Evolutionary conservation across 345 rosid genomes (phyloP), one percentile per base, ranked within the genome.

Genomic region (Corchorus capsularis): DNA sequence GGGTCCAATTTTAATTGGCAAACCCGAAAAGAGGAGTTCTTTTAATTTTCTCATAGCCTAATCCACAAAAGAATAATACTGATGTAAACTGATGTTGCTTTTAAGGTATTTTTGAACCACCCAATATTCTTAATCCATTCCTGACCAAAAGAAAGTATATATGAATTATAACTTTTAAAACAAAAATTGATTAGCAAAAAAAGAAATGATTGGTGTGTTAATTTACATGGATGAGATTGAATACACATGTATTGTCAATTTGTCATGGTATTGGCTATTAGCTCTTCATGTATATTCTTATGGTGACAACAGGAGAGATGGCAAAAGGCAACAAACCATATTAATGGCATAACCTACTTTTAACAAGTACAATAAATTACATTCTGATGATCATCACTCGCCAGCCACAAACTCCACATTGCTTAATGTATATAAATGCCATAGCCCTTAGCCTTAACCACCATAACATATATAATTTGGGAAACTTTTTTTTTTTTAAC

Each of bases 211-310:
- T 73, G 57, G 56, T 73, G 5, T 5, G 3, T 22, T n/a, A 20
- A 27, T 11, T 32, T 62, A 60, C 2, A 63, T 74, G 77, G 77
- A 62, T 49, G 69, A 74, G 77, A 74, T 62, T 74, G 4, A 20
- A 22, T 46, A 61, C 69, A 73, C 16, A 43, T 45, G 1, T 27
- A 27, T 27, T 27, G 27, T 27, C 27, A 27, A 43, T 59, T 61
- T 61, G 20, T 59, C 16, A 73, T 15, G 4, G 16, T 61, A 68
- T 32, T 73, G 76, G 69, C 76, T 74, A 19, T 37, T 49, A 49
- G 66, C 45, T 17, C 6, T 74, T 68, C 77, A 49, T 13, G 60
- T 32, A n/a, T 47, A 32, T 62, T 32, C 45, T 61, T 59, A 32
- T 52, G 27, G 76, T 9, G 69, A 35, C 46, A 73, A 15, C 15